A percentile compares a stretch with the other conserved stretches of the same genome.
phyloP scores from a whole-genome alignment of 2,329 filamentous ascomycete genomes.

The Apiospora arundinis region DNA sequence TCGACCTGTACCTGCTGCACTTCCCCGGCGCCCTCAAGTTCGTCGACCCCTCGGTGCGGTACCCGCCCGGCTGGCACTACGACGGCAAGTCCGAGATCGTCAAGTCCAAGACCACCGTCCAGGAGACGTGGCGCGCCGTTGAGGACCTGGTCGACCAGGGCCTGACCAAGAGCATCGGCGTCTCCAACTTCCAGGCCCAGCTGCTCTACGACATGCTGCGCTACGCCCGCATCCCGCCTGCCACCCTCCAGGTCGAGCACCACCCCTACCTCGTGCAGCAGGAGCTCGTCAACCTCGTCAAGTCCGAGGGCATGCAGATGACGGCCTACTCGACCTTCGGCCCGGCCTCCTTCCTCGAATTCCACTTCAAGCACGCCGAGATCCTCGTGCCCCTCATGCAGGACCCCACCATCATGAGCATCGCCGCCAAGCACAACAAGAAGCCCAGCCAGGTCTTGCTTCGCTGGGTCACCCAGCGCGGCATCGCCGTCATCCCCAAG shows the following conservation, averaged over 20 bases:
- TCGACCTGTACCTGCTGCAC: constrained; percentile 89
- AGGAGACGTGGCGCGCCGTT: constrained; percentile 85
- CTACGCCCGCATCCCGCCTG: constrained; percentile 76
- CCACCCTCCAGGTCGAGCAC: constrained; percentile 86
- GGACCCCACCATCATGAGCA: constrained; percentile 65
- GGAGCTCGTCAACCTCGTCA: constrained; percentile 72
- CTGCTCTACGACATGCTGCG: constrained; percentile 80
- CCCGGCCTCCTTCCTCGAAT: constrained; percentile 78
- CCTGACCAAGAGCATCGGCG: constrained; percentile 75
- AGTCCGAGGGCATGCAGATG: constrained; percentile 73
- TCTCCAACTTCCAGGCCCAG: constrained; percentile 83
- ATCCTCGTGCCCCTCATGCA: constrained; percentile 74
- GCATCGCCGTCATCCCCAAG: constrained; percentile 84
- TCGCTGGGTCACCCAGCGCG: constrained; percentile 85
- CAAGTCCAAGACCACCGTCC: constrained; percentile 72
- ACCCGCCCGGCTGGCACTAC: constrained; percentile 80
- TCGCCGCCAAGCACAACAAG: constrained; percentile 75
- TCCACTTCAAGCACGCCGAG: constrained; percentile 72
- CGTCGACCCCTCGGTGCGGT: constrained; percentile 78
- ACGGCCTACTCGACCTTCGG: constrained; percentile 89
- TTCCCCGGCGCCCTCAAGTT: constrained; percentile 89
- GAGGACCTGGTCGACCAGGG: constrained; percentile 74
- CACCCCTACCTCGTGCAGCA: constrained; percentile 86
- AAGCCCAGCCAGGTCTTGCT: constrained; percentile 82
- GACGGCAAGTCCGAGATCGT: constrained; percentile 67